Base-by-base conservation (phyloP, 257 asterid species). In the Marsdenia floribunda region DNA sequence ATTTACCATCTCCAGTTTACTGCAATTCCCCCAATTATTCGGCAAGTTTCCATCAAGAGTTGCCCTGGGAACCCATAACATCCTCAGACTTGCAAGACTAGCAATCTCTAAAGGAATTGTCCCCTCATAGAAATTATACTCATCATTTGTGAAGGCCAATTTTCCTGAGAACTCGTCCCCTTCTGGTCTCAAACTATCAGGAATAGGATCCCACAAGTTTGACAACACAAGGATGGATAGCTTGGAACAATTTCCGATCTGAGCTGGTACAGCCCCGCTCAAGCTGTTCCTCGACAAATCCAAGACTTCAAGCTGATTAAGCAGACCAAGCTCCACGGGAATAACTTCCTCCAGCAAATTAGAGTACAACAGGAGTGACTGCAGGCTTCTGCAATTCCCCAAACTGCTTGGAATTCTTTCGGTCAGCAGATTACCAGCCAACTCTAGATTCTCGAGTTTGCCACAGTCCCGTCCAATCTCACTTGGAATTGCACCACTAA, bases 61-160 rank as follows among this genome's bases (percentile, higher is more conserved):
- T 54, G 99, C 91, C 75, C 96, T 64, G 0, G 97, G 98, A 75
- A 90, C 93, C 99, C 99, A 94, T 76, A 94, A 50, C 92, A 92
- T 84, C 84, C 85, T 86, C 97, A 94, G 84, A 85, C 90, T 87
- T 14, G 91, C 44, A 22, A 94, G 92, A 22, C 78, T 33, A 6
- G 88, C 72, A 35, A 94, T 84, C 75, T 79, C 91, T 8, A 67
- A 55, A 1, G 99, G 97, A 44, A 94, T 75, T 6, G 86, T 79
- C 3, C 98, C 97, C 76, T 88, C 91, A 0, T 79, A 94, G 76
- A 89, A 90, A 78, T 94, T 94, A 78, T 72, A 94, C 78, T 94
- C 99, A 65, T 90, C 96, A 16, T 44, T 59, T 5, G 87, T 76
- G 53, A 64, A 75, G 6, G 87, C 87, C 71, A 78, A 73, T 52